Evolutionary conservation across 306 rosid genomes (phyloP), one percentile per base, ranked within the genome.

Genomic region (Trichosanthes truncata): DNA sequence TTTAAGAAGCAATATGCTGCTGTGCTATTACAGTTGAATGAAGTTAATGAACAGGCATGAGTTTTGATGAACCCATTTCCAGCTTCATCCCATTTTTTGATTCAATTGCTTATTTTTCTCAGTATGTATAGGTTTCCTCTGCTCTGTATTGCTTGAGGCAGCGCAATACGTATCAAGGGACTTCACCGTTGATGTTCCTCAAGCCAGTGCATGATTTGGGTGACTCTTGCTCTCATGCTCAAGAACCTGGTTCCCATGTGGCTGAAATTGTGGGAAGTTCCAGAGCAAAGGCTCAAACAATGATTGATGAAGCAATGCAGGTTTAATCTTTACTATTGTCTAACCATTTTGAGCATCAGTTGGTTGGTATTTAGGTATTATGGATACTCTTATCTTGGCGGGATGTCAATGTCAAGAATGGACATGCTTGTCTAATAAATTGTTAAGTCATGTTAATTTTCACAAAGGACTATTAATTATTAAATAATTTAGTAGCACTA

Each of bases 1-100:
- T 92, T 95, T 77, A 92, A 85, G 84, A 95, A 91, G 88, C 91
- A 88, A 81, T 92, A 91, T 85, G 97, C 97, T 87, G 91, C 97
- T 45, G 89, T 90, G 29, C 82, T 92, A 63, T 84, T 90, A 84
- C 97, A 89, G 80, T 84, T 91, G 83, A 84, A 87, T 78, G 97
- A 91, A 87, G 93, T 85, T 81, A 95, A 93, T 81, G 92, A 89
- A 21, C 92, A 95, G 96, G 98, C 78, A 88, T 79, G 84, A 35
- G 77, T 81, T 80, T 83, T 51, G 46, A 71, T 83, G 62, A 65
- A 67, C 76, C 48, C 74, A 78, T 74, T 66, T 71, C 65, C 77
- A 41, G 23, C 43, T 49, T 84, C 73, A 74, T 79, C 75, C 73
- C 49, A 3, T 77, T 53, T 79, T 60, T 36, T 67, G 11, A 74